phyloP scores from a whole-genome alignment of 2,329 filamentous ascomycete species.

The Cercospora brassicicola region DNA sequence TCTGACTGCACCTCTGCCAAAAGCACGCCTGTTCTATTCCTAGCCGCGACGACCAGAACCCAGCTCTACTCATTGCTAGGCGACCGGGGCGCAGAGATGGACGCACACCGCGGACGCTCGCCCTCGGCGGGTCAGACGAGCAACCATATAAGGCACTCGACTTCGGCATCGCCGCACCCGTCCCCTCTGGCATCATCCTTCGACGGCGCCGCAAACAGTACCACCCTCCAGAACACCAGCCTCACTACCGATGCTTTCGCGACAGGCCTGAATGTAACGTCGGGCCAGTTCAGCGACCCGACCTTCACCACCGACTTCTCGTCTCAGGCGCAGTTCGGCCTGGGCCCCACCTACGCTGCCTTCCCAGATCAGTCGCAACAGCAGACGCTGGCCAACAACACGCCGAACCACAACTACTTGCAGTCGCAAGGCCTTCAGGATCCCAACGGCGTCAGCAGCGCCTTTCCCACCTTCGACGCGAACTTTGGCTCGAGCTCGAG shows the following conservation, averaged over 20 bases:
- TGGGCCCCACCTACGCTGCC: slow-evolving; percentile 41
- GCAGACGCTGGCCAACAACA: slow-evolving; percentile 22
- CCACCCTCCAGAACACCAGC: slow-evolving; percentile 19
- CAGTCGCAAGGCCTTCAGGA: slow-evolving; percentile 43
- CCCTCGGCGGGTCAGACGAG: slow-evolving; percentile 29
- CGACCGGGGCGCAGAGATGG: slow-evolving; percentile 19
- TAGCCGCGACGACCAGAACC: slow-evolving; percentile 9
- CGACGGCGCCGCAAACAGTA: slow-evolving; percentile 17
- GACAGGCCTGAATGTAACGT: slow-evolving; percentile 29
- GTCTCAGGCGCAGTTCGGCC: slow-evolving; percentile 43
- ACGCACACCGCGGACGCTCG: slow-evolving; percentile 31
- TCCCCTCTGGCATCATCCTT: slow-evolving; percentile 28
- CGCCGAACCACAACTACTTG: slow-evolving; percentile 47
- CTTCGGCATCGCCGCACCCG: slow-evolving; percentile 35
- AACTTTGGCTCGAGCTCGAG: slow-evolving; percentile 59
- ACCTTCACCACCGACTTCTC: slow-evolving; percentile 50
- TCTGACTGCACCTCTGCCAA: slow-evolving; percentile 5
- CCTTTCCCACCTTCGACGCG: slow-evolving; percentile 61
- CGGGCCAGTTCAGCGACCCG: slow-evolving; percentile 31
- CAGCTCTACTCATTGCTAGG: slow-evolving; percentile 1
- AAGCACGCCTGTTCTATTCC: slow-evolving; percentile 20
- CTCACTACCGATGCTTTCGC: slow-evolving; percentile 17
- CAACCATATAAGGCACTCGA: slow-evolving; percentile 34
- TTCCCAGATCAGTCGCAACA: slow-evolving; percentile 38
- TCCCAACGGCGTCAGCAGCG: slow-evolving; percentile 38